Evolutionary conservation across 768 basidiomycete species (phyloP), one percentile per base, ranked within the genome.

Genomic region (Coprinopsis marcescibilis): DNA sequence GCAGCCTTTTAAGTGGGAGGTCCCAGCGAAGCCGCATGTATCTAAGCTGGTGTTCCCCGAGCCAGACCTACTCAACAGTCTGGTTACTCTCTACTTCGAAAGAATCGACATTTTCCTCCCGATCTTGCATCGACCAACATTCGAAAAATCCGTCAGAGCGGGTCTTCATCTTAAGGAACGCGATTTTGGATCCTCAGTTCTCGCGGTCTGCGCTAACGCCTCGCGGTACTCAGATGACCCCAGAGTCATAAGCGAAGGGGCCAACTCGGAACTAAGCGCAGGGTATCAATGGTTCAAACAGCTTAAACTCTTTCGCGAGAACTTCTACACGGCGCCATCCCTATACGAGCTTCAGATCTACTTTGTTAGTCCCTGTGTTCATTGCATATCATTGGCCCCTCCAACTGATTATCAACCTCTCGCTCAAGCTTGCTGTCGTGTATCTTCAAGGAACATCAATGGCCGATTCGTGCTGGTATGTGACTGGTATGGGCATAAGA

Each of bases 301-400:
- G 57, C 71, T 84, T 7, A 69, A 78, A 47, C 68, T 73, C 51
- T 70, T 79, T 43, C 72, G 75, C 44, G 73, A 72, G 57, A 72
- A 69, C 0, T 61, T 82, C 29, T 66, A 80, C 11, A 66, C 72
- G 0, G 69, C 74, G 2, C 80, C 83, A 2, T 62, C 71, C 5
- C 54, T 88, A 48, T 76, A 76, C 57, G 82, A 84, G 50, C 62
- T 89, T 24, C 86, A 89, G 55, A 65, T 66, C 8, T 75, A 74
- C 54, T 68, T 71, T 57, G 76, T 77, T 54, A 47, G 71, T 52
- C n/a, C 34, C 26, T 30, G 46, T 12, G 8, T 21, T 20, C 44
- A 7, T 38, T 19, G 13, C 24, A 15, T 5, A 29, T 11, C 15
- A 19, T 48, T 5, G 25, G 12, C 17, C 6, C 20, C 46, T 13